Evolutionary conservation across 1,284 basidiomycete genomes (phyloP), one percentile per base, ranked within the genome.

Genomic region (Cutaneotrichosporon sp.): DNA sequence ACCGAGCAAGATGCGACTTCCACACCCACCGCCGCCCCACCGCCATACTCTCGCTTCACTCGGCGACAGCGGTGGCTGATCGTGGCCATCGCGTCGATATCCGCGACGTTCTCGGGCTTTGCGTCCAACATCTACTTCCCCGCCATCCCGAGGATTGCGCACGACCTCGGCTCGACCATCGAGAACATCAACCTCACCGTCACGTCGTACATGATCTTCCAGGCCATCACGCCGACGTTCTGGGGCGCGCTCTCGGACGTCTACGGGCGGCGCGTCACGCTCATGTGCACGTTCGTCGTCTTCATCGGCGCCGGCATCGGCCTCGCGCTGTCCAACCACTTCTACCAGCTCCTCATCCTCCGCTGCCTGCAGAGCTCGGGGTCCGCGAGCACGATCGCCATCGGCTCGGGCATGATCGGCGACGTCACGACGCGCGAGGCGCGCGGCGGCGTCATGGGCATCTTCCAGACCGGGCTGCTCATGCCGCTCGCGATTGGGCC

Each of bases 171-270:
- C 9, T 16, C 36, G 18, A 13, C 36, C 6, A 38, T 38, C 36
- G 36, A 38, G 13, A 38, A 38, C 14, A 38, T 38, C 10, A 38
- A 38, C 36, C 36, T 38, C 36, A 38, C 36, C 1, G 36, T 38
- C 36, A 38, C 36, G 36, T 16, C 36, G 36, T 38, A 38, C 36
- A 38, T 38, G 36, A 16, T 38, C 11, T 72, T 73, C 47, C 74
- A 77, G 60, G 75, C 70, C 3, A 47, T 77, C 22, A 72, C 72
- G 9, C 75, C 74, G 0, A 62, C 72, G 9, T 62, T 76, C 45
- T 75, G 69, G 69, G 75, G 69, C 10, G 67, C 71, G 16, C 63
- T 69, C 1, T 67, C 72, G 0, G 74, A 76, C 58, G 60, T 56
- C 14, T 72, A 67, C 52, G 74, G 75, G 33, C 36, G 36, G 1